phyloP scores from a whole-genome alignment of 345 rosid genomes.

The Passiflora organensis region DNA sequence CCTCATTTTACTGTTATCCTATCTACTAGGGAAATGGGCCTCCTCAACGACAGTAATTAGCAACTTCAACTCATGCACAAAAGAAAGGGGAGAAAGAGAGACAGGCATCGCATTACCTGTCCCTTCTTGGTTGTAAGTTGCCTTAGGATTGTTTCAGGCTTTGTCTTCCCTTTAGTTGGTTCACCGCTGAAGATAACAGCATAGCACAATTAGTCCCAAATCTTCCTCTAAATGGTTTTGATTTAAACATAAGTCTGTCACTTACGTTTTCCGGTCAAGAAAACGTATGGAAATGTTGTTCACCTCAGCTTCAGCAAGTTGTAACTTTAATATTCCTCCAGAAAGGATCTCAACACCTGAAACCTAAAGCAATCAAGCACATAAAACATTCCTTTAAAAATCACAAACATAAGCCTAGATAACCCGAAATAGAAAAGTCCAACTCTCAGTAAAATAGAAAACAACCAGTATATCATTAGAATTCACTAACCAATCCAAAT shows the following conservation, averaged over 20 bases:
- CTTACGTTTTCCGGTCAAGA: constrained; percentile 90
- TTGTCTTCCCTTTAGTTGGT: constrained; percentile 83
- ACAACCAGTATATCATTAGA: constrained; percentile 2
- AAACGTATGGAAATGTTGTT: constrained; percentile 78
- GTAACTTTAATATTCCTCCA: constrained; percentile 82
- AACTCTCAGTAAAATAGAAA: neutral
- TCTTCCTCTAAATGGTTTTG: neutral
- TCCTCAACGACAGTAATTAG: too few species aligned
- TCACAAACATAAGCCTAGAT: neutral
- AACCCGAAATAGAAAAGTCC: neutral
- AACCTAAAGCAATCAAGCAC: constrained; percentile 42
- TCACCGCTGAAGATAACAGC: constrained; percentile 63
- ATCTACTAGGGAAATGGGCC: too few species aligned
- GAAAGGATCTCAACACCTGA: constrained; percentile 86
- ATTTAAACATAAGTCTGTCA: constrained; percentile 22
- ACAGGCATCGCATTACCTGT: too few species aligned
- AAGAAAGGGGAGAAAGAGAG: too few species aligned
- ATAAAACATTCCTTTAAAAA: neutral
- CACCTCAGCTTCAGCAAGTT: constrained; percentile 93
- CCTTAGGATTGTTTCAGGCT: constrained; percentile 72
- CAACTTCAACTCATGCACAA: too few species aligned
- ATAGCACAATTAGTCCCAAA: constrained; percentile 9
- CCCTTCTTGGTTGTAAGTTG: constrained; percentile 96
- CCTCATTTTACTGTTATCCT: too few species aligned
- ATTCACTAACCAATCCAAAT: constrained; percentile 71